phyloP scores from a whole-genome alignment of 164 flowering plant genomes.

The Nymphaea colorata region DNA sequence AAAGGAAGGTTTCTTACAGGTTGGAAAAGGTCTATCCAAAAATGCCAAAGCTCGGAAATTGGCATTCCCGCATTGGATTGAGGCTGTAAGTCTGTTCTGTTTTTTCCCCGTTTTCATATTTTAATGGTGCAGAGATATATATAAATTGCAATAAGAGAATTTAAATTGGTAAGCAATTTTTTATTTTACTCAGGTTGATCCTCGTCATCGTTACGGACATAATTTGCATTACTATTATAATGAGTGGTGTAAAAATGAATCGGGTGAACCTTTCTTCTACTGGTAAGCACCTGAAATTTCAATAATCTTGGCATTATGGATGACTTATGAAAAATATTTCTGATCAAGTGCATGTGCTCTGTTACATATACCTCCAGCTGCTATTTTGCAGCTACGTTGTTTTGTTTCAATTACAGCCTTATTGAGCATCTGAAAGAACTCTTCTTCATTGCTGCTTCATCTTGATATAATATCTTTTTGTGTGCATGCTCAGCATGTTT shows the following conservation, averaged over 20 bases:
- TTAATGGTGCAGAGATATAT: too few species aligned
- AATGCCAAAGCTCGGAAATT: conserved; percentile 63
- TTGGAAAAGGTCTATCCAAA: conserved; percentile 69
- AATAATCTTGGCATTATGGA: neutral
- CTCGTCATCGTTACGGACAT: conserved; percentile 90
- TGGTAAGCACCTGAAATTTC: conserved; percentile 37
- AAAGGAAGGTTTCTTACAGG: conserved; percentile 23
- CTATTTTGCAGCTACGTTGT: neutral
- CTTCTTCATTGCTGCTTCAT: too few species aligned
- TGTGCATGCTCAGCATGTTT: too few species aligned
- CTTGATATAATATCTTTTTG: too few species aligned
- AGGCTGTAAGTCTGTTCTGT: conserved; percentile 48
- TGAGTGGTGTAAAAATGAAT: conserved; percentile 58
- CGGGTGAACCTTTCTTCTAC: conserved; percentile 88
- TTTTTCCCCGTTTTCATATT: neutral
- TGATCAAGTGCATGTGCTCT: neutral
- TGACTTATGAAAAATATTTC: neutral
- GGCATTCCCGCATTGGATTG: conserved; percentile 95
- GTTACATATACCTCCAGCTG: neutral
- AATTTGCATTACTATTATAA: conserved; percentile 66
- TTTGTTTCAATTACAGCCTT: too few species aligned
- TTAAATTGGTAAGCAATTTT: neutral
- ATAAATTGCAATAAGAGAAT: too few species aligned
- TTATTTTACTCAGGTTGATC: conserved; percentile 48
- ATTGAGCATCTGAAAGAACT: too few species aligned